Conservation (phyloP, 305 asterid genomes). For the Stenogyne calaminthoides region DNA sequence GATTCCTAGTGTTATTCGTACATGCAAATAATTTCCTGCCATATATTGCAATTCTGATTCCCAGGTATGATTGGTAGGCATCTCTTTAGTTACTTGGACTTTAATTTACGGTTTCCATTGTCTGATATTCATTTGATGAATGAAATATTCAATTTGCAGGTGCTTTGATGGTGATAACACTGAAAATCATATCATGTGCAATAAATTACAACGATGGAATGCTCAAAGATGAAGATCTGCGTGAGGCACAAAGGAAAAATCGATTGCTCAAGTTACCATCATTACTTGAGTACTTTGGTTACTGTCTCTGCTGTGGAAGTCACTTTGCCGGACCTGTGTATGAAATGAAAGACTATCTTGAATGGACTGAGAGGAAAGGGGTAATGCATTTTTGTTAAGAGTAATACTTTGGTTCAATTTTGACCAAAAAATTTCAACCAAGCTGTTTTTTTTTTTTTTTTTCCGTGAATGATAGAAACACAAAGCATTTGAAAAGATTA, state of each 20-base stretch:
- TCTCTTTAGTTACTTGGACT: no score
- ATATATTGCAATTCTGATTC: neutral
- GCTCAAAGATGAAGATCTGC: constrained; percentile 79
- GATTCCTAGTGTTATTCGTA: neutral
- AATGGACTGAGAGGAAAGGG: constrained; percentile 95
- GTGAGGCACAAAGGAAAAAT: constrained; percentile 80
- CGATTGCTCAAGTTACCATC: constrained; percentile 82
- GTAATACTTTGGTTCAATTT: no score
- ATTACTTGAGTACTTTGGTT: constrained; percentile 76
- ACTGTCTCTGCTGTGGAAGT: constrained; percentile 94
- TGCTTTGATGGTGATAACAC: constrained; percentile 95
- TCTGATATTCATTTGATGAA: constrained; percentile 10
- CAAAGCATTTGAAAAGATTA: no score
- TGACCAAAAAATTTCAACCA: no score
- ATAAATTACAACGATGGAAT: constrained; percentile 91
- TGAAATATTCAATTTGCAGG: constrained; percentile 44
- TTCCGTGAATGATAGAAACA: no score
- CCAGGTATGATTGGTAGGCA: no score
- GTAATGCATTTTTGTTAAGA: constrained; percentile 41
- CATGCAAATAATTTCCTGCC: neutral
- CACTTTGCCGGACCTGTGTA: constrained; percentile 99
- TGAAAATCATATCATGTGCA: constrained; percentile 84
- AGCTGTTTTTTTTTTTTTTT: no score
- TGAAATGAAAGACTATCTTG: constrained; percentile 94
- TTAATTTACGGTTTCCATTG: neutral